Base-by-base conservation (phyloP, 225 moss, liverwort and hornwort species). In the Pleurozium schreberi region DNA sequence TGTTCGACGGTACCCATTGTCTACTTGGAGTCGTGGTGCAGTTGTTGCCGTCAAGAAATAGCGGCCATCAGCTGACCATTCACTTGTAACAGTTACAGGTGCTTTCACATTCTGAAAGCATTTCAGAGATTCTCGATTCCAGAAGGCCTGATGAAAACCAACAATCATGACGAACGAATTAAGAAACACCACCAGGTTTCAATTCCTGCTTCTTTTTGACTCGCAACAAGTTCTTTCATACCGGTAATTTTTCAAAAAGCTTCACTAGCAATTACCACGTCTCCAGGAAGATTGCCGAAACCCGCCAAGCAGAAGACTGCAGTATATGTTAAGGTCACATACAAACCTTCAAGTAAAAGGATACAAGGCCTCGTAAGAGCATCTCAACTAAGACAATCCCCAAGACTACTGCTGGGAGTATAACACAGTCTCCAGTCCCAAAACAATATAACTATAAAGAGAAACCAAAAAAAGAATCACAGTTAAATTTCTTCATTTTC, bases 51-150 rank as follows among this genome's bases (percentile, higher is more conserved):
- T 99, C 97, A 97, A 93, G 86, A 99, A 95, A 82, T 95, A 94
- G 84, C 96, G 95, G 87, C 97, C 99, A 94, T 99, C 97, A 88
- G 96, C 93, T 76, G 97, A 97, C 99, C 99, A 99, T 91, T 97
- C 99, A 88, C 96, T 94, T 89, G 96, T 97, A 70, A 99, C 99
- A 68, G 99, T 92, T 74, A 92, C 88, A 63, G 95, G 85, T 69
- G 99, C 96, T 92, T 92, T 96, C 85, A 96, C 91, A 83, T 58
- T 93, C 59, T 96, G 97, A 88, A 99, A 92, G 83, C 92, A 91
- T 90, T 99, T 97, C 88, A 99, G 85, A 58, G 95, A 93, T 87
- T 95, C 91, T 78, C 96, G 93, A 92, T 93, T 92, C 99, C 97
- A 99, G 82, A 97, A 99, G 12, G 93, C 96, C 99, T 96, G 92